These are phyloP conservation scores for Tylopilus orsonianus DNA, from an alignment of 1,284 basidiomycete genomes.

Conservation along the genomic window DNA sequence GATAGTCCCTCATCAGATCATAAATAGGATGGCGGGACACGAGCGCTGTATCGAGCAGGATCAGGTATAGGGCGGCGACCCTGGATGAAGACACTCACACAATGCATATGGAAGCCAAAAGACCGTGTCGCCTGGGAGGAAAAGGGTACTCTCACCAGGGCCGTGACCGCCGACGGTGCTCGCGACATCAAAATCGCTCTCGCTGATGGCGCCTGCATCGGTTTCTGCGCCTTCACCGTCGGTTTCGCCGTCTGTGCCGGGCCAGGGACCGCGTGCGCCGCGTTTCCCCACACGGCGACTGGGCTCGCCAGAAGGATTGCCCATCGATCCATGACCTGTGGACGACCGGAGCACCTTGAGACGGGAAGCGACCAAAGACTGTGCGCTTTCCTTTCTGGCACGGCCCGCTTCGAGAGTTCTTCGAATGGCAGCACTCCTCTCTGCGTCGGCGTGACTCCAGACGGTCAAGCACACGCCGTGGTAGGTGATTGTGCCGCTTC, in stretches of 20 bases:
- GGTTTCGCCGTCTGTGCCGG: slow-evolving; percentile 64
- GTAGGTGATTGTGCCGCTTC: slow-evolving; percentile 65
- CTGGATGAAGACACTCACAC: slow-evolving; percentile 51
- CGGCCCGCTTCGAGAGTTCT: slow-evolving; percentile 77
- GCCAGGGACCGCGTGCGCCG: slow-evolving; percentile 68
- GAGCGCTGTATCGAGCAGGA: slow-evolving; percentile 50
- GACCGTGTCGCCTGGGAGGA: slow-evolving; percentile 83
- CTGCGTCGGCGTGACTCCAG: slow-evolving; percentile 90
- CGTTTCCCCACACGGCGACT: slow-evolving; percentile 56
- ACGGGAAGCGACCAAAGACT: slow-evolving; percentile 65
- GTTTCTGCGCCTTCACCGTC: slow-evolving; percentile 65
- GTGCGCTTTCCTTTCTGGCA: slow-evolving; percentile 74
- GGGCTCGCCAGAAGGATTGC: slow-evolving; percentile 50
- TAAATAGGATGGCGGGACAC: slow-evolving; percentile 91
- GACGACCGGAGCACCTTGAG: slow-evolving; percentile 63
- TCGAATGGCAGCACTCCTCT: slow-evolving; percentile 78
- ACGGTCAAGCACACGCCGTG: slow-evolving; percentile 90
- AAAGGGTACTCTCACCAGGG: slow-evolving; percentile 82
- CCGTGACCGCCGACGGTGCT: slow-evolving; percentile 70
- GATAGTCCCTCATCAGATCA: slow-evolving; percentile 90
- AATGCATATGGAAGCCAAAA: slow-evolving; percentile 93
- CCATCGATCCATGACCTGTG: slow-evolving; percentile 31
- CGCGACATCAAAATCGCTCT: slow-evolving; percentile 79
- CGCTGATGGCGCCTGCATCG: slow-evolving; percentile 72
- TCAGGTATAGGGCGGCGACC: slow-evolving; percentile 6